A percentile compares a stretch with the other conserved stretches of the same genome.
phyloP scores from a whole-genome alignment of 345 rosid species.

The Abelmoschus esculentus region DNA sequence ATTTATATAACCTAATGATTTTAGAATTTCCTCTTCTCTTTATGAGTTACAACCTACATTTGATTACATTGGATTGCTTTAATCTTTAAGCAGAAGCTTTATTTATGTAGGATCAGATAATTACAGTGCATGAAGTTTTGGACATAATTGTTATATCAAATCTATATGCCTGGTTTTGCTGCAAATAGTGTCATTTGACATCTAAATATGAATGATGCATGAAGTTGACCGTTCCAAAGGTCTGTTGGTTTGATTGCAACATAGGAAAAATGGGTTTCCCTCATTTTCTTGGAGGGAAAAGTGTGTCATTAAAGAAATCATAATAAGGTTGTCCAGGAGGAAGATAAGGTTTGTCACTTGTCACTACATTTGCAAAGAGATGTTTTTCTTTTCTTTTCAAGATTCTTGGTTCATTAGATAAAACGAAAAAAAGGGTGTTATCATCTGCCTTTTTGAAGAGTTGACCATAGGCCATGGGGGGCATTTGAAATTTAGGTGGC shows the following conservation, averaged over 20 bases:
- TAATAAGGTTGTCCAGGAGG: too few relatives aligned
- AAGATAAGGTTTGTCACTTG: neutral
- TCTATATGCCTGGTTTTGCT: neutral
- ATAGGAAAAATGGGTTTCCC: neutral
- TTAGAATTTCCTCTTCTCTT: neutral
- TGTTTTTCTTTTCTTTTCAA: neutral
- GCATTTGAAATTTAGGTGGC: neutral
- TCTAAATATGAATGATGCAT: neutral
- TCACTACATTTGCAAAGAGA: neutral
- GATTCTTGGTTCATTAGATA: neutral
- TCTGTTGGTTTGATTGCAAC: neutral
- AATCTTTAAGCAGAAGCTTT: too few relatives aligned
- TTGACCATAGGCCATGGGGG: conserved; percentile 1
- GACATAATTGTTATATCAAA: neutral
- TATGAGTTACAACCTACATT: too few relatives aligned
- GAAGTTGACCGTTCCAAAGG: neutral
- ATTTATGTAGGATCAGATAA: neutral
- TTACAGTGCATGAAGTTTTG: neutral
- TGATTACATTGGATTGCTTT: too few relatives aligned
- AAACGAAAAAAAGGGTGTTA: neutral
- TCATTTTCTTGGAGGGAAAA: neutral
- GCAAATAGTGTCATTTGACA: neutral
- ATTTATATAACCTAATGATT: neutral
- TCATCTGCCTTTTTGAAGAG: neutral
- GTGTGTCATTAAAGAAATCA: too few relatives aligned